Evolutionary conservation across 768 basidiomycete species (phyloP).

Genomic region (Ramaria sp.): DNA sequence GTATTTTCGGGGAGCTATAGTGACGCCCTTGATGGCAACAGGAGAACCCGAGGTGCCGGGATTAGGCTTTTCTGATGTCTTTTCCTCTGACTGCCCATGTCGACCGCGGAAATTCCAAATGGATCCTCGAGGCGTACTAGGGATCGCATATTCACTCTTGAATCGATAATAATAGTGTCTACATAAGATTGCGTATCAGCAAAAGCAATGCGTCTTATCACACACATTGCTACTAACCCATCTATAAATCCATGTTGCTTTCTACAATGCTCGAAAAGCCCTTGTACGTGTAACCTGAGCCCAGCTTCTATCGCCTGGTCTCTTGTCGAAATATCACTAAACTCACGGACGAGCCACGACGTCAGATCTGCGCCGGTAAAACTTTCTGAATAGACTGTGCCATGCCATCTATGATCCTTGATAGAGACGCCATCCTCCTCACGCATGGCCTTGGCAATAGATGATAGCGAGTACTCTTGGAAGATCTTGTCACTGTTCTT

Average conservation of each 20-base stretch:
- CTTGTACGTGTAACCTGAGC: conserved; percentile 62
- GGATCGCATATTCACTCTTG: conserved; percentile 63
- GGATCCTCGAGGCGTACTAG: conserved; percentile 46
- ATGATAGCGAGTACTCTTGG: conserved; percentile 45
- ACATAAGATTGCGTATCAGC: neutral
- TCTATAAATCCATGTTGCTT: conserved; percentile 78
- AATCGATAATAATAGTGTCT: conserved; percentile 88
- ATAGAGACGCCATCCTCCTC: conserved; percentile 79
- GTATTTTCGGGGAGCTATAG: conserved; percentile 32
- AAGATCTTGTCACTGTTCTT: conserved; percentile 71
- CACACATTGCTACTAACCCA: conserved; percentile 40
- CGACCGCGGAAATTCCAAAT: conserved; percentile 3
- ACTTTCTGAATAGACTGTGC: conserved; percentile 58
- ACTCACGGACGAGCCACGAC: conserved; percentile 87
- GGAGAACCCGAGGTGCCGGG: neutral
- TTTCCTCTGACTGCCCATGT: conserved; percentile 1
- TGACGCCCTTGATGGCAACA: conserved; percentile 17
- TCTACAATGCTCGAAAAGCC: conserved; percentile 77
- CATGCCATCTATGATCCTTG: conserved; percentile 80
- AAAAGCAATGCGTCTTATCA: neutral
- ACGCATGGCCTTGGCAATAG: conserved; percentile 75
- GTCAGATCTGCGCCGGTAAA: conserved; percentile 88
- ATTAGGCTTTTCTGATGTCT: neutral
- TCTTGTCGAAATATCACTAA: conserved; percentile 75
- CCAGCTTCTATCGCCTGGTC: conserved; percentile 78